Percentiles rank a stretch among this genome's conserved stretches.
Evolutionary conservation across 345 rosid species (phyloP).

Genomic region (Eutrema yunnanense): DNA sequence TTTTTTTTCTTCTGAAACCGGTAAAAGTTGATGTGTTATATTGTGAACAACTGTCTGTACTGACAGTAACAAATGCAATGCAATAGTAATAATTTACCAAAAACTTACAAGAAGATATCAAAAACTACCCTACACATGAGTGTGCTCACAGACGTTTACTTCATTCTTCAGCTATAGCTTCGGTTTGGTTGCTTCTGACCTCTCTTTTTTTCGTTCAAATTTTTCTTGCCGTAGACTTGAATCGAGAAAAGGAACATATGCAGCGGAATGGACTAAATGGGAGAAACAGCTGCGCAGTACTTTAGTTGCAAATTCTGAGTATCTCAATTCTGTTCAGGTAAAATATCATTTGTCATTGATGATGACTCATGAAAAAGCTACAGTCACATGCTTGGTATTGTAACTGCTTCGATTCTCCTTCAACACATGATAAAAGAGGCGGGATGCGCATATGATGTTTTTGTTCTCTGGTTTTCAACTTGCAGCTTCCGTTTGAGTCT

Average conservation of each 20-base stretch:
- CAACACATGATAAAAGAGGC: neutral
- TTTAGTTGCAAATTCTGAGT: slow-evolving; percentile 42
- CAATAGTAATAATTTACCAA: too few species aligned
- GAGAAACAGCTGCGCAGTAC: slow-evolving; percentile 58
- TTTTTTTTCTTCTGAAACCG: too few species aligned
- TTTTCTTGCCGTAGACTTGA: slow-evolving; percentile 48
- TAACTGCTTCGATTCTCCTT: too few species aligned
- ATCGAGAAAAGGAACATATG: slow-evolving; percentile 62
- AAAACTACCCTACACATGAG: too few species aligned
- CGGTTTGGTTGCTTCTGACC: neutral
- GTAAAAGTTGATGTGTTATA: too few species aligned
- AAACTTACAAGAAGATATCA: too few species aligned
- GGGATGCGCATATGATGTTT: too few species aligned
- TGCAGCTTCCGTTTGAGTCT: slow-evolving; percentile 71
- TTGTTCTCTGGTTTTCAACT: neutral
- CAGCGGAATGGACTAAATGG: slow-evolving; percentile 76
- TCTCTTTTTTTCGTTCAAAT: neutral
- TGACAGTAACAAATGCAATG: too few species aligned
- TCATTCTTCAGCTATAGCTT: neutral
- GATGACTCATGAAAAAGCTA: too few species aligned
- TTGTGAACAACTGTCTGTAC: too few species aligned
- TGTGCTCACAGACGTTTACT: too few species aligned
- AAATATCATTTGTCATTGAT: neutral
- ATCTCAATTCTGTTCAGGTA: slow-evolving; percentile 78
- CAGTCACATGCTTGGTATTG: too few species aligned